phyloP scores from a whole-genome alignment of 2,329 filamentous ascomycete genomes.

The Colletotrichum magnum region DNA sequence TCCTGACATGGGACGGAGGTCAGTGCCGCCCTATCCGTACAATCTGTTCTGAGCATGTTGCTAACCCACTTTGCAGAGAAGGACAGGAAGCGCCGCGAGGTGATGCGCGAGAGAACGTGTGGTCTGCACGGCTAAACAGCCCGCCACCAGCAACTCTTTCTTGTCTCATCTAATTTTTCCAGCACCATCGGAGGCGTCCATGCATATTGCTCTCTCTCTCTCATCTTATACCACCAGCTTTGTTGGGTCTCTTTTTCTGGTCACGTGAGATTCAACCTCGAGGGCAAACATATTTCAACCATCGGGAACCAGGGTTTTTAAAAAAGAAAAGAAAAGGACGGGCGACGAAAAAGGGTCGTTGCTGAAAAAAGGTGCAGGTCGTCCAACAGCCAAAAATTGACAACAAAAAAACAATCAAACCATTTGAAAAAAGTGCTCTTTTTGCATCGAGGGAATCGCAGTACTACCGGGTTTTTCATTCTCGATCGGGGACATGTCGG shows the following conservation, averaged over 20 bases:
- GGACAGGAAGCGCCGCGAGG: constrained; percentile 75
- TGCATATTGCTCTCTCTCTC: constrained; percentile 36
- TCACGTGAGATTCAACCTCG: constrained; percentile 7
- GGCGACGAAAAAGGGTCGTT: constrained; percentile 20
- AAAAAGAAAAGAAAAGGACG: constrained; percentile 3
- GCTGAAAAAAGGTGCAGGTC: constrained; percentile 8
- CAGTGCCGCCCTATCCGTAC: constrained; percentile 51
- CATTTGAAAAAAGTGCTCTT: constrained; percentile 15
- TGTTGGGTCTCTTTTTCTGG: constrained; percentile 22
- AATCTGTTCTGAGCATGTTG: not conserved
- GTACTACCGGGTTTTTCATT: not conserved
- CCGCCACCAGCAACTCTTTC: constrained; percentile 12
- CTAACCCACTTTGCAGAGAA: constrained; percentile 67
- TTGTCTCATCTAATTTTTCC: constrained; percentile 32
- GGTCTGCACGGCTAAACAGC: constrained; percentile 52
- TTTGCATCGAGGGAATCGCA: not conserved
- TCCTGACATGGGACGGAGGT: constrained; percentile 89
- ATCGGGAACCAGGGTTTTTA: constrained; percentile 32
- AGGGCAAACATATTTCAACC: constrained; percentile 8
- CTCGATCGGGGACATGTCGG: constrained; percentile 9
- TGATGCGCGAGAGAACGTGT: constrained; percentile 75
- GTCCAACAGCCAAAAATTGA: constrained; percentile 9
- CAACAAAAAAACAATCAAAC: constrained; percentile 5
- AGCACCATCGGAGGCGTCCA: constrained; percentile 36
- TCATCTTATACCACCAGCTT: constrained; percentile 41